Base-by-base conservation (phyloP, 2,329 filamentous ascomycete species). In the Pyrenophora teres region DNA sequence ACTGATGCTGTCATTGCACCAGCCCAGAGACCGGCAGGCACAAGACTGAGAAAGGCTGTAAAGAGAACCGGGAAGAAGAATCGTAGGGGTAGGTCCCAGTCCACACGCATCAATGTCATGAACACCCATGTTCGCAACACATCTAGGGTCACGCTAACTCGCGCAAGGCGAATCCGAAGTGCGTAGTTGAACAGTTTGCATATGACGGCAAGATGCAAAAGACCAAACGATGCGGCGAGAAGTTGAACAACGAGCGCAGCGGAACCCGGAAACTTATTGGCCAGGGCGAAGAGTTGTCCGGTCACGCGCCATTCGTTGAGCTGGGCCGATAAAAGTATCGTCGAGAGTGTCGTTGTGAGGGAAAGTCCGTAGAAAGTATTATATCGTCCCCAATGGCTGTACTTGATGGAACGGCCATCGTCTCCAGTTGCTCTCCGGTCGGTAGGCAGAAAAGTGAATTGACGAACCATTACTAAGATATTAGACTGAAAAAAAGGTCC, bases 121-220 rank as follows among this genome's bases (percentile, higher is more conserved):
- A 67, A 60, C 27, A 69, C 60, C 66, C 66, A 69, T 13, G 63
- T 64, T 10, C 66, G 62, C 31, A 68, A 45, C 1, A 64, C 52
- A 46, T 68, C 64, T 37, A 69, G 52, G 3, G 63, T 63, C 12
- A 69, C 63, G 25, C 53, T 65, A n/a, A 60, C 57, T 21, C 54
- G 62, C 7, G 43, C 56, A 16, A 68, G 55, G 2, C 64, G 62
- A 7, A 69, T 19, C 27, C 64, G 59, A 16, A 67, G 55, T 9
- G 63, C 63, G 51, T 64, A 67, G 50, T 69, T 69, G 58, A 69
- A 63, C 15, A 69, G 47, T 49, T 65, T 63, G 52, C 59, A 63
- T 4, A 68, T 55, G 10, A 64, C 64, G 12, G 63, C 63, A 7
- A 68, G 56, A 47, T 67, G 65, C 10, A 69, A 59, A 19, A 69